Evolutionary conservation across 1,284 basidiomycete species (phyloP).

Genomic region (Ganoderma lucidum): DNA sequence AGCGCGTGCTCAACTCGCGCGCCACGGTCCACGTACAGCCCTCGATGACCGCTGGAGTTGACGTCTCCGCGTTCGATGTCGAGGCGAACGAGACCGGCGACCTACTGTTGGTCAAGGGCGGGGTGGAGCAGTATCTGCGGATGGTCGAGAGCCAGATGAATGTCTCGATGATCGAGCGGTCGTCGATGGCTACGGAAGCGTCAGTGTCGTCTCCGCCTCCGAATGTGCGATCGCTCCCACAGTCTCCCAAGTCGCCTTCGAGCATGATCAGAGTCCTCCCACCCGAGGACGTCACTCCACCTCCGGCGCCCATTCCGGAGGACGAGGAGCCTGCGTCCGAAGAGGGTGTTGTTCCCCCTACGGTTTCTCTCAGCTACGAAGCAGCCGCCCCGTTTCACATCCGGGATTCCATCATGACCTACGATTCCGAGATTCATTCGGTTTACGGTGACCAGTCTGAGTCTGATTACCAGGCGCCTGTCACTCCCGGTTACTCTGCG

Average conservation of each 20-base stretch:
- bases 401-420: constrained; percentile 24
- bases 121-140: constrained; percentile 71
- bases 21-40: constrained; percentile 41
- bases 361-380: constrained; percentile 37
- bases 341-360: constrained; percentile 13
- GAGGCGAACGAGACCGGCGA: constrained; percentile 66
- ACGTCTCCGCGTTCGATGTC: constrained; percentile 73
- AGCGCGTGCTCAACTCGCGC: constrained; percentile 73
- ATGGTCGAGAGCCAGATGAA: constrained; percentile 54
- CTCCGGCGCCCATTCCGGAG: constrained; percentile 22
- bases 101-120: constrained; percentile 64
- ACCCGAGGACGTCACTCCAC: constrained; percentile 13
- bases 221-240: constrained; percentile 23
- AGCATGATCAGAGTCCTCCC: constrained; percentile 25
- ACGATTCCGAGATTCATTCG: constrained; percentile 10
- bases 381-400: constrained; percentile 9
- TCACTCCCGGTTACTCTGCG: constrained; percentile 9
- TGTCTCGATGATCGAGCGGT: constrained; percentile 14
- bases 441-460: background rate
- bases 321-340: constrained; percentile 20
- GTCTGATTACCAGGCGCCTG: background rate
- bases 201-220: constrained; percentile 27
- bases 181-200: constrained; percentile 18
- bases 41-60: constrained; percentile 55
- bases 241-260: constrained; percentile 29